These are phyloP conservation scores for Argentina anserina DNA, from an alignment of 306 rosid species.

Conservation along the genomic window DNA sequence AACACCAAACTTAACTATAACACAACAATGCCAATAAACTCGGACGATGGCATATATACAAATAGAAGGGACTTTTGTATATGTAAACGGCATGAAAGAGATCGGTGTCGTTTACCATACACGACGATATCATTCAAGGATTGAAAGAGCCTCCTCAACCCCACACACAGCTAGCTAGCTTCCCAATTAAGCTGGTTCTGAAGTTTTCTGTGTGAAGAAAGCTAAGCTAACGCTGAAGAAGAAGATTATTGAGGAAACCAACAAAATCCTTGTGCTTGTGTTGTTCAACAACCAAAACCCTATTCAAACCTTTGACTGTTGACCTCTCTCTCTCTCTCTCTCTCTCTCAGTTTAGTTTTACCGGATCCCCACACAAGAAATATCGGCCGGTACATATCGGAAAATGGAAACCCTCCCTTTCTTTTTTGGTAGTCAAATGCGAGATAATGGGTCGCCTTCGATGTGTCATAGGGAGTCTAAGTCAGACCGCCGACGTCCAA, in stretches of 20 bases:
- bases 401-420: background rate
- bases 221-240: background rate
- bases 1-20: background rate
- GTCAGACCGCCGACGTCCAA: conserved; percentile 5
- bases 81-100: background rate
- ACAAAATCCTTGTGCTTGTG: conserved; percentile 16
- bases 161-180: background rate
- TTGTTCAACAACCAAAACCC: conserved; percentile 25
- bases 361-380: conserved; percentile 33
- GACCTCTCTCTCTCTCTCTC: conserved; percentile 10
- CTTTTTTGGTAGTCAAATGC: conserved; percentile 1
- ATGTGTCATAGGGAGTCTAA: conserved; percentile 8
- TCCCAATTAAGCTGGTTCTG: background rate
- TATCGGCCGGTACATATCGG: conserved; percentile 17
- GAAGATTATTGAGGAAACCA: background rate
- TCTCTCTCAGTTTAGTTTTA: background rate
- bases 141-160: background rate
- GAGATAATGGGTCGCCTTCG: conserved; percentile 22
- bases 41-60: background rate
- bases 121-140: background rate
- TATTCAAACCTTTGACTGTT: conserved; percentile 45
- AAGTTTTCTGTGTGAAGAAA: background rate
- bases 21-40: background rate
- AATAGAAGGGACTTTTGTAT: background rate
- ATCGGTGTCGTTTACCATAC: background rate